Conservation (phyloP, 1,139 yeast genomes). For the Geotrichum restrictum region DNA sequence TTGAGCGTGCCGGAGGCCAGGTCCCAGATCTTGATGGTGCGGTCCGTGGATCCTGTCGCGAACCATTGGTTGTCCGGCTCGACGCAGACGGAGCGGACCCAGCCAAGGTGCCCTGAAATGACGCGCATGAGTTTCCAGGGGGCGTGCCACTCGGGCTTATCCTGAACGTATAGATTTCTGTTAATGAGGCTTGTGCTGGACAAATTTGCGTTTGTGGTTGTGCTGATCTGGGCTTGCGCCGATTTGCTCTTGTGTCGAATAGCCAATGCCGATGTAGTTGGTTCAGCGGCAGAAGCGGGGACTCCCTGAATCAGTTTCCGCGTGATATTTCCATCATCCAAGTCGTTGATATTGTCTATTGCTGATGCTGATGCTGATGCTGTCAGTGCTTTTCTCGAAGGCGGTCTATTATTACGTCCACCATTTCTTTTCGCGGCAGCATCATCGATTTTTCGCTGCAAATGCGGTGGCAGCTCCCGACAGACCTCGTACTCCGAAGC, state of each 20-base stretch:
- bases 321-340: conserved; percentile 17
- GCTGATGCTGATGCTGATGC: conserved; percentile 11
- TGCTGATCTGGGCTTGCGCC: neutral
- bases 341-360: too few relatives aligned
- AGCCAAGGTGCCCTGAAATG: conserved; percentile 85
- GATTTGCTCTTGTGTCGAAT: conserved; percentile 12
- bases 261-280: conserved; percentile 24
- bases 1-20: conserved; percentile 66
- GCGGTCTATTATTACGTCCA: conserved; percentile 6
- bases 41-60: conserved; percentile 85
- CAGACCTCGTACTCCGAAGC: conserved; percentile 25
- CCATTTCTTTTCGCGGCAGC: conserved; percentile 19
- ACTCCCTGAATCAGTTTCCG: conserved; percentile 26
- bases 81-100: conserved; percentile 76
- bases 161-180: conserved; percentile 23
- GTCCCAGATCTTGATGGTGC: conserved; percentile 91
- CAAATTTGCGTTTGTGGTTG: neutral
- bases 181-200: conserved; percentile 11
- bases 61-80: conserved; percentile 91
- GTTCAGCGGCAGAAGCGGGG: conserved; percentile 20
- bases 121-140: conserved; percentile 73
- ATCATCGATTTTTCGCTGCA: conserved; percentile 24
- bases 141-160: conserved; percentile 49
- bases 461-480: conserved; percentile 27
- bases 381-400: conserved; percentile 18